Base-by-base conservation (phyloP, 495 filamentous ascomycete genomes). In the Penicillium canescens region DNA sequence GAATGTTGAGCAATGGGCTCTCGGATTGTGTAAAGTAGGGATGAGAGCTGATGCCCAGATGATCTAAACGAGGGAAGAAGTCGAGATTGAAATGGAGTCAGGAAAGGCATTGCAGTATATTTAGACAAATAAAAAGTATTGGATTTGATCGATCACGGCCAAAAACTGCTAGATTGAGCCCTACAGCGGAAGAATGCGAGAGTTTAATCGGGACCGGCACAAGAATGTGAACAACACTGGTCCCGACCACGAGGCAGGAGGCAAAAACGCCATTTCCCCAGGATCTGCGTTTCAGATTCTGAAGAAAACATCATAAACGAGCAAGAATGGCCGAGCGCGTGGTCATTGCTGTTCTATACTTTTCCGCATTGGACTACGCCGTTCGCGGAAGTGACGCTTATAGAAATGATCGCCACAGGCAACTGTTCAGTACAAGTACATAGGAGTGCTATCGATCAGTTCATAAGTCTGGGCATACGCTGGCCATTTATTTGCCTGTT, bases 181-280 rank as follows among this genome's bases (percentile, higher is more conserved):
- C 52, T 43, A 37, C 35, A 35, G 41, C 33, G 43, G 50, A 63
- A 40, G 63, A 61, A 66, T 66, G 63, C 43, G 42, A 63, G 45
- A 48, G 52, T 50, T 31, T 38, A 53, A 61, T 58, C 57, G 61
- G 40, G 53, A 53, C 47, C 60, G 61, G 46, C 52, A 46, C 45
- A 61, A 31, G 60, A 63, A 66, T 66, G 60, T 56, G 42, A 47
- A 49, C 35, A 50, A 42, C n/a, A 23, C 52, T 31, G 34, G 31
- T 40, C 28, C 38, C 35, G 40, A 44, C 63, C 63, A 61, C 57
- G 61, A 54, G 63, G 57, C 55, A 56, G 45, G 40, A 52, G 23
- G 49, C 49, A 51, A 43, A 21, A 1, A 34, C 2, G 4, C 20
- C 28, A 28, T 38, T 34, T 20, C 34, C 42, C 18, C 16, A 24